phyloP scores from a whole-genome alignment of 345 rosid species.

The Mercurialis annua region DNA sequence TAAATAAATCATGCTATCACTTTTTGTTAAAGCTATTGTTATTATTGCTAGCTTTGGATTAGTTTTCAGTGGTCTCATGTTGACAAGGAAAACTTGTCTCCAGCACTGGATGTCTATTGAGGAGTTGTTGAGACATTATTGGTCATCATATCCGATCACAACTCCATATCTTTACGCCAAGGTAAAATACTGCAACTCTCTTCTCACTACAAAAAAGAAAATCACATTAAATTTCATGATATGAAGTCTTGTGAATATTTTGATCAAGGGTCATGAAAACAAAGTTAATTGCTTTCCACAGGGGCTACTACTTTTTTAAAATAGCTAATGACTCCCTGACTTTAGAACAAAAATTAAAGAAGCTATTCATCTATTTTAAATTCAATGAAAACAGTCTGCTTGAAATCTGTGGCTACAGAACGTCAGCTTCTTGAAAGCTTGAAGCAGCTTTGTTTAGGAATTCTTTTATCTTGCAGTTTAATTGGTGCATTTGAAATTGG shows the following conservation, averaged over 20 bases:
- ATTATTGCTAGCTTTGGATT: constrained; percentile 16
- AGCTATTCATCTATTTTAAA: neutral
- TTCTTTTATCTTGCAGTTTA: neutral
- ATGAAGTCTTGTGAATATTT: neutral
- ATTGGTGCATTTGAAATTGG: neutral
- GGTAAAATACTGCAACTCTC: constrained; percentile 37
- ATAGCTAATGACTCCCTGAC: neutral
- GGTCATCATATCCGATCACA: constrained; percentile 96
- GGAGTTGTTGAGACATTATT: constrained; percentile 77
- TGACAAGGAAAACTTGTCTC: constrained; percentile 24
- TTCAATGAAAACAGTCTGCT: neutral
- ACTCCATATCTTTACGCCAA: constrained; percentile 63
- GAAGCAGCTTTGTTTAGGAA: neutral
- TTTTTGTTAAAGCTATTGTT: constrained; percentile 2
- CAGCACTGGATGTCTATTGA: constrained; percentile 82
- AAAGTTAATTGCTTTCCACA: neutral
- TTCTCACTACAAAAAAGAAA: neutral
- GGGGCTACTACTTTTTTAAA: too few species aligned
- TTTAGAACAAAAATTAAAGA: neutral
- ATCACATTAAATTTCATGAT: neutral
- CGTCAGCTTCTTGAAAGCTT: neutral
- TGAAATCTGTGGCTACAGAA: neutral
- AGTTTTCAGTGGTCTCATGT: constrained; percentile 25
- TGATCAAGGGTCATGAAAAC: neutral
- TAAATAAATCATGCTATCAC: neutral